phyloP scores from a whole-genome alignment of 257 asterid species.

The Gentiana macrophylla region DNA sequence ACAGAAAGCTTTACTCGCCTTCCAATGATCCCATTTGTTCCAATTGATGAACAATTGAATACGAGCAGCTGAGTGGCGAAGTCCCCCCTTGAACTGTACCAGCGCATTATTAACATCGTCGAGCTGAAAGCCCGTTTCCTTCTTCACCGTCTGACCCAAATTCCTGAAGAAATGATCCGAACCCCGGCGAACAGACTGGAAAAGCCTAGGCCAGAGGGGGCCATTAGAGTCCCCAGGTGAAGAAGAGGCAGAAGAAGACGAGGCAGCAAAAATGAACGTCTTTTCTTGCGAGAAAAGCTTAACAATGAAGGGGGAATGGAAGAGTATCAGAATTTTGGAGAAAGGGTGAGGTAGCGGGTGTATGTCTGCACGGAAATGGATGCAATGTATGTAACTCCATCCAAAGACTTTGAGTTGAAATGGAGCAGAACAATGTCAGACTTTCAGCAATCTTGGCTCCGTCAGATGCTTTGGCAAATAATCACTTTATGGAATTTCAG shows the following conservation, averaged over 20 bases:
- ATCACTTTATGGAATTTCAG: too few relatives aligned
- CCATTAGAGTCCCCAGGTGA: slow-evolving; percentile 35
- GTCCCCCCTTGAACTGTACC: slow-evolving; percentile 27
- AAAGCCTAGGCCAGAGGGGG: slow-evolving; percentile 62
- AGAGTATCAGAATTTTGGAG: too few relatives aligned
- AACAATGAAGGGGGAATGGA: too few relatives aligned
- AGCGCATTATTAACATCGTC: slow-evolving; percentile 27
- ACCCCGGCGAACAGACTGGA: slow-evolving; percentile 50
- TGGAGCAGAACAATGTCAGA: too few relatives aligned
- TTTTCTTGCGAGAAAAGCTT: slow-evolving; percentile 34
- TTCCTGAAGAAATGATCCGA: slow-evolving; percentile 48
- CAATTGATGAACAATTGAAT: slow-evolving; percentile 59
- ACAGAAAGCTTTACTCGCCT: slow-evolving; percentile 34
- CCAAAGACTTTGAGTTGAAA: too few relatives aligned
- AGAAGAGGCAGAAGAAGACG: slow-evolving; percentile 20
- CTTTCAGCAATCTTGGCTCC: too few relatives aligned
- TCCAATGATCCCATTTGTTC: slow-evolving; percentile 90
- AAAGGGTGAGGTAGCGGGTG: too few relatives aligned
- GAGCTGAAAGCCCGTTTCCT: slow-evolving; percentile 58
- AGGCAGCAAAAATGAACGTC: slow-evolving; percentile 42
- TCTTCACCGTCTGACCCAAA: slow-evolving; percentile 61
- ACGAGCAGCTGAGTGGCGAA: slow-evolving; percentile 35
- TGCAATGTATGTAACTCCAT: too few relatives aligned
- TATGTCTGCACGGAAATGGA: too few relatives aligned
- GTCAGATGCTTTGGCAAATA: too few relatives aligned